Base-by-base conservation (phyloP, 495 filamentous ascomycete genomes). In the Sabuloglossum arenarium region DNA sequence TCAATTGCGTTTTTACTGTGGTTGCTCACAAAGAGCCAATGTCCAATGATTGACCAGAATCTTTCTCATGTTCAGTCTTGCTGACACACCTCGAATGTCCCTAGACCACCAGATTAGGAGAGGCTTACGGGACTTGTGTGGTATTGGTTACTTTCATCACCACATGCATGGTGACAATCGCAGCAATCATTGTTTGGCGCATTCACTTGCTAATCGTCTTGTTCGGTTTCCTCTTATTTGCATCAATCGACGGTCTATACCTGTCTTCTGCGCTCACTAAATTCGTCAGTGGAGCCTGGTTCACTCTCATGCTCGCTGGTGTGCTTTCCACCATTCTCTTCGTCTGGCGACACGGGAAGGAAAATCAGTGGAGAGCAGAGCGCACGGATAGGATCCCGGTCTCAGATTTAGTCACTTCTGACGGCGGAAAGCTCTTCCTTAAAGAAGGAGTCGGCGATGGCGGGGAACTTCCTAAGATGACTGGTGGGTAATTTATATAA, bases 81-180 rank as follows among this genome's bases (percentile, higher is more conserved):
- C 19, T 24, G 45, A 24, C 21, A 32, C 14, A 21, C 29, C 5
- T 12, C 5, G 23, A 19, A 55, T 46, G 14, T 56, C 19, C 30
- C 10, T 43, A 68, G 65, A 79, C 76, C 0, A 75, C 75, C 0
- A 71, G 66, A 29, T 67, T 75, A 2, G 70, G 69, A 2, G 65
- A 75, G 58, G 76, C 76, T 8, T 73, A 77, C 60, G 78, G 73
- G 28, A 78, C 83, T 6, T 87, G 83, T 57, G 83, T 86, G 59
- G 82, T 85, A 54, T 74, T 83, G 45, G 82, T 85, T 14, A 84
- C 82, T 3, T 85, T 85, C 62, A 81, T 86, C 63, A 80, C 80
- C 34, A 86, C 82, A 0, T 78, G 71, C 62, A 76, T 87, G 71
- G 78, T 85, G 1, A 73, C 80, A 0, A 67, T 87, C 1, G 79